A percentile compares a stretch with the other conserved stretches of the same genome.
Conservation (phyloP, 2,329 filamentous ascomycete species). For the Aspergillus cejpii region DNA sequence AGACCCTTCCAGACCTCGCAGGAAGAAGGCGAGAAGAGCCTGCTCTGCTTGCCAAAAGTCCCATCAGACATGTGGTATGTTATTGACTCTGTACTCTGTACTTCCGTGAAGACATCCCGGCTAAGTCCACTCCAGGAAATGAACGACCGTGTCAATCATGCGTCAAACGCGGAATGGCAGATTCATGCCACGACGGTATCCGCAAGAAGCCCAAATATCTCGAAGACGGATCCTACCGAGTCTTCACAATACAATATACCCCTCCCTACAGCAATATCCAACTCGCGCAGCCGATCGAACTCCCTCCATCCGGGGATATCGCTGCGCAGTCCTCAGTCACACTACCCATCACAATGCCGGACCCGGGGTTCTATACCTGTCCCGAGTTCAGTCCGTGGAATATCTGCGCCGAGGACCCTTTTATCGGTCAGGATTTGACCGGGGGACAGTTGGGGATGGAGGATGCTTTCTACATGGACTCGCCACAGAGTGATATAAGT, state of each 20-base stretch:
- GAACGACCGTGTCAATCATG: background rate
- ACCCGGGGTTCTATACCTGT: background rate
- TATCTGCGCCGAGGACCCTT: background rate
- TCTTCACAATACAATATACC: background rate
- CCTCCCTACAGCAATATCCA: background rate
- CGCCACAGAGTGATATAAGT: background rate
- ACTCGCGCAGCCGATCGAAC: background rate
- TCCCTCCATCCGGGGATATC: background rate
- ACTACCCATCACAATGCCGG: background rate
- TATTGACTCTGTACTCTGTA: too few relatives aligned
- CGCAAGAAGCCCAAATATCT: conserved; percentile 5
- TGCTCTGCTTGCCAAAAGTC: background rate
- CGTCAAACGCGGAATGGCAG: background rate
- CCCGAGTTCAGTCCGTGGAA: background rate
- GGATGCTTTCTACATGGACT: background rate
- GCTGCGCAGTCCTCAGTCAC: background rate
- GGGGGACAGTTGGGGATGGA: background rate
- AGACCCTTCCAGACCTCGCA: background rate
- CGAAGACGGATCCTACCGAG: background rate
- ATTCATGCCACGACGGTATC: background rate
- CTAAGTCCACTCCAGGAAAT: background rate
- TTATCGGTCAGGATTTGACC: background rate
- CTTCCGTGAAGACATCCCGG: too few relatives aligned
- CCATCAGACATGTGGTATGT: background rate
- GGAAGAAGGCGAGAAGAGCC: background rate